phyloP scores from a whole-genome alignment of 768 basidiomycete species.

The Leccinum arenicola region DNA sequence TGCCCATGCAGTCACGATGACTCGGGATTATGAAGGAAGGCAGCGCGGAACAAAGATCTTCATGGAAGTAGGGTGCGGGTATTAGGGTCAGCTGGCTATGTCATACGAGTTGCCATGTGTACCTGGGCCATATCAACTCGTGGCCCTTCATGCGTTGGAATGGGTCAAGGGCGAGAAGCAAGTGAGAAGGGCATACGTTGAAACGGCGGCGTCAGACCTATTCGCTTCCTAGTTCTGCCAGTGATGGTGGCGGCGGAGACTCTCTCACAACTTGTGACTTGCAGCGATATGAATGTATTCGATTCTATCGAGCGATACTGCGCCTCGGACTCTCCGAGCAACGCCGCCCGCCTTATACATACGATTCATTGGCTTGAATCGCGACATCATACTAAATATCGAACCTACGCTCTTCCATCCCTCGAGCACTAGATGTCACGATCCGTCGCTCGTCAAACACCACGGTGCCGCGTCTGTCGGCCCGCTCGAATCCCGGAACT shows the following conservation, averaged over 20 bases:
- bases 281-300: neutral
- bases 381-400: conserved; percentile 24
- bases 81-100: too few species aligned
- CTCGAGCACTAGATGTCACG: conserved; percentile 41
- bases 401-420: conserved; percentile 34
- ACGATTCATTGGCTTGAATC: neutral
- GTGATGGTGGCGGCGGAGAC: neutral
- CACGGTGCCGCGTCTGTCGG: conserved; percentile 40
- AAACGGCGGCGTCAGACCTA: neutral
- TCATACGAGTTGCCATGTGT: neutral
- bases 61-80: too few species aligned
- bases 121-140: too few species aligned
- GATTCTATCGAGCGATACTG: neutral
- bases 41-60: too few species aligned
- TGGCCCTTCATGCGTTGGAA: neutral
- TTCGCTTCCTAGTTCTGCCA: neutral
- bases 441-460: conserved; percentile 77
- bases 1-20: neutral
- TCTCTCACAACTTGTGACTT: neutral
- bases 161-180: conserved; percentile 15
- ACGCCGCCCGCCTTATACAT: neutral
- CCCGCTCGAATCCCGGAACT: conserved; percentile 34
- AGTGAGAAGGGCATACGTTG: neutral
- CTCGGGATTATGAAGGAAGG: too few species aligned
- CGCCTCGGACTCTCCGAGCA: too few species aligned